Percentiles rank a stretch among this genome's conserved stretches.
phyloP scores from a whole-genome alignment of 306 rosid genomes.

The Citrullus amarus region DNA sequence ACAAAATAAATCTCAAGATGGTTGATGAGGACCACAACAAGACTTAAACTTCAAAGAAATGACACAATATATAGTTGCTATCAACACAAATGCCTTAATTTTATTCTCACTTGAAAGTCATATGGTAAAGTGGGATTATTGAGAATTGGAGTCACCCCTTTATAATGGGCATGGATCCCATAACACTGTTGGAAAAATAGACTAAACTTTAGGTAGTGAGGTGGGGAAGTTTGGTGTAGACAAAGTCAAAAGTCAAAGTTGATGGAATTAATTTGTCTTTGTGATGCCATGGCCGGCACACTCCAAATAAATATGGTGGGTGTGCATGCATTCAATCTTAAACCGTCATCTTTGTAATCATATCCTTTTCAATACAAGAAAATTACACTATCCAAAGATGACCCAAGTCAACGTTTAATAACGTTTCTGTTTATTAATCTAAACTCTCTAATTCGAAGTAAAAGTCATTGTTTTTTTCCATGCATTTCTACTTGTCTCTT shows the following conservation, averaged over 20 bases:
- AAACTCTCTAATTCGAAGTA: neutral
- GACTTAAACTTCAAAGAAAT: neutral
- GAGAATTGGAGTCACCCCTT: neutral
- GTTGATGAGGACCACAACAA: too few species aligned
- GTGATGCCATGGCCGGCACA: constrained; percentile 10
- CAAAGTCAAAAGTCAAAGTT: constrained; percentile 17
- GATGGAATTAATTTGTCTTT: neutral
- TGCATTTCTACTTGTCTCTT: too few species aligned
- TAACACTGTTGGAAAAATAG: neutral
- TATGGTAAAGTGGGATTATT: neutral
- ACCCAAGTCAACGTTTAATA: neutral
- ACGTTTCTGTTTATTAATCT: neutral
- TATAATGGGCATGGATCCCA: neutral
- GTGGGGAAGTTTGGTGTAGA: constrained; percentile 14
- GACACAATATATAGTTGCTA: neutral
- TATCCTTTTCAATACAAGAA: too few species aligned
- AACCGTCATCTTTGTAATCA: neutral
- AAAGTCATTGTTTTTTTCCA: too few species aligned
- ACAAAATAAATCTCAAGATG: neutral
- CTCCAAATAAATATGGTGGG: neutral
- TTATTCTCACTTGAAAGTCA: neutral
- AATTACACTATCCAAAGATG: neutral
- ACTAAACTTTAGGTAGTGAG: neutral
- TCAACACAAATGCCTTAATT: neutral
- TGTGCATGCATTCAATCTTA: constrained; percentile 15